These are phyloP conservation scores for Pseudogymnoascus sp. DNA, from an alignment of 2,329 filamentous ascomycete species.

Conservation along the genomic window DNA sequence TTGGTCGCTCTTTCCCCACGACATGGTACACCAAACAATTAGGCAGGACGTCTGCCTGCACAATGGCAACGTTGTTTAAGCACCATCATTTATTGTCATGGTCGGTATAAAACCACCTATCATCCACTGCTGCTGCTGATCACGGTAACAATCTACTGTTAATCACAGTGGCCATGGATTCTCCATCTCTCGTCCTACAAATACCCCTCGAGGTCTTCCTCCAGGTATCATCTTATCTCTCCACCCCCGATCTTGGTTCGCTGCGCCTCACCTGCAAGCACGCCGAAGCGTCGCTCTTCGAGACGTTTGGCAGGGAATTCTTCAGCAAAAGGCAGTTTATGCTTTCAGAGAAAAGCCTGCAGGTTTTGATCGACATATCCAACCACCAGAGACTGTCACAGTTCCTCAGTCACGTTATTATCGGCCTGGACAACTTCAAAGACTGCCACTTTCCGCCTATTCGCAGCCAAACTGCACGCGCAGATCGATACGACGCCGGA, in stretches of 20 bases:
- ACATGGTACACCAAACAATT: background rate
- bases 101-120: background rate
- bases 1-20: background rate
- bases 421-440: slow-evolving; percentile 29
- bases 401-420: slow-evolving; percentile 40
- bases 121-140: background rate
- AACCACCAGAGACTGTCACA: slow-evolving; percentile 27
- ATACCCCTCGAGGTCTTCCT: slow-evolving; percentile 39
- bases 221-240: slow-evolving; percentile 43
- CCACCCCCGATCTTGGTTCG: slow-evolving; percentile 44
- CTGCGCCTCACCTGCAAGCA: slow-evolving; percentile 47
- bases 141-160: background rate
- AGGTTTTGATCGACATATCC: slow-evolving; percentile 33
- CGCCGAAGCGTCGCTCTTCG: slow-evolving; percentile 45
- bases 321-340: slow-evolving; percentile 60
- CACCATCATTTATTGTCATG: background rate
- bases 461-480: background rate
- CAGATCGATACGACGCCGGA: background rate
- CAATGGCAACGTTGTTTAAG: background rate
- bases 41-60: background rate
- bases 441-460: no score
- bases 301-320: slow-evolving; percentile 51
- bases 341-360: slow-evolving; percentile 47
- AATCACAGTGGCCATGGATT: background rate
- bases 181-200: slow-evolving; percentile 11